Evolutionary conservation across 768 basidiomycete species (phyloP).

Genomic region (Boletus subparvulus): DNA sequence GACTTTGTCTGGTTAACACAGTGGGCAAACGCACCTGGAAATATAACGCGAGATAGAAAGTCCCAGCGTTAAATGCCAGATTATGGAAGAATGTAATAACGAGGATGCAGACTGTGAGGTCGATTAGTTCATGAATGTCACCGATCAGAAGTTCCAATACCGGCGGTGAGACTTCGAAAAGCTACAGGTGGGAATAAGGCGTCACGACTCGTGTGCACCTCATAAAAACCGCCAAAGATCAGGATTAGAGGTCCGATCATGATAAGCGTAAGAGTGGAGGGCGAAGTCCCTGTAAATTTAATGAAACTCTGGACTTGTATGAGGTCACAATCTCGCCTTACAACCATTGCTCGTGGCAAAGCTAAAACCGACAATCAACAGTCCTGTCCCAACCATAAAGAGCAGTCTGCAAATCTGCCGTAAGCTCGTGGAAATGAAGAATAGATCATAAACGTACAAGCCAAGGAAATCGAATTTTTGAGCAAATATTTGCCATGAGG

Average conservation of each 20-base stretch:
- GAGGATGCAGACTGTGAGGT: slow-evolving; percentile 57
- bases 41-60: slow-evolving; percentile 82
- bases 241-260: slow-evolving; percentile 55
- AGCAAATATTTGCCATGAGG: slow-evolving; percentile 56
- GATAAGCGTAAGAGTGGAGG: slow-evolving; percentile 61
- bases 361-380: slow-evolving; percentile 78
- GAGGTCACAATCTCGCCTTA: slow-evolving; percentile 37
- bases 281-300: slow-evolving; percentile 53
- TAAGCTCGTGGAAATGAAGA: slow-evolving; percentile 17
- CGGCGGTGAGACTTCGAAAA: slow-evolving; percentile 59
- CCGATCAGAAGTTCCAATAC: slow-evolving; percentile 39
- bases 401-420: slow-evolving; percentile 47
- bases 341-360: slow-evolving; percentile 68
- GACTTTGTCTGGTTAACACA: background rate
- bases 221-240: slow-evolving; percentile 62
- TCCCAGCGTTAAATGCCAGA: slow-evolving; percentile 79
- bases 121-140: slow-evolving; percentile 8
- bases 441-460: slow-evolving; percentile 50
- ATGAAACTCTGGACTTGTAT: slow-evolving; percentile 10
- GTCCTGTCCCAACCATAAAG: slow-evolving; percentile 74
- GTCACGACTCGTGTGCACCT: slow-evolving; percentile 63
- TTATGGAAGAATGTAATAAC: slow-evolving; percentile 77
- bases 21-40: slow-evolving; percentile 58
- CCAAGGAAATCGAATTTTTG: slow-evolving; percentile 74
- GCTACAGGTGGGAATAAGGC: slow-evolving; percentile 67